A percentile compares a stretch with the other conserved stretches of the same genome.
phyloP scores from a whole-genome alignment of 225 moss, liverwort and hornwort species.

The Neckera pumila region DNA sequence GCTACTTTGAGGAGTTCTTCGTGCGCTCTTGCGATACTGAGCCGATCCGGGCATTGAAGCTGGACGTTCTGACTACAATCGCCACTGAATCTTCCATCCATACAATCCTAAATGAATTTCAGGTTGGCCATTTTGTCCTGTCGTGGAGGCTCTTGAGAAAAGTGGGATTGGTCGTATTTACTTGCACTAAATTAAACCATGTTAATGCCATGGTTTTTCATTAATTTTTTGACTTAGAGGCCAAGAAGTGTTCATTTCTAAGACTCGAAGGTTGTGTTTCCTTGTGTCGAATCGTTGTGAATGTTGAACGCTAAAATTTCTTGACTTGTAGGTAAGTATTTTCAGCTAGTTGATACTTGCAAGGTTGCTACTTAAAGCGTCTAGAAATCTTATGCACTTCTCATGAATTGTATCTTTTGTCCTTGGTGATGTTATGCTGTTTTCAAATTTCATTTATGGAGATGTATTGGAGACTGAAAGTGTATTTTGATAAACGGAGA shows the following conservation, averaged over 20 bases:
- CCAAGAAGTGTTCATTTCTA: background rate
- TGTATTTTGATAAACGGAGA: background rate
- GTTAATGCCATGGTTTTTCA: background rate
- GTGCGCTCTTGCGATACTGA: slow-evolving; percentile 64
- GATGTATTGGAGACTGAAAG: background rate
- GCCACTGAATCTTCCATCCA: slow-evolving; percentile 83
- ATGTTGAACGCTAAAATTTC: background rate
- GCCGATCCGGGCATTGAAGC: slow-evolving; percentile 80
- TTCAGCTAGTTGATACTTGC: background rate
- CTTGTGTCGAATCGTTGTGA: background rate
- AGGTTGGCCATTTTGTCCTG: slow-evolving; percentile 32
- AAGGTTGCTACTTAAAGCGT: background rate
- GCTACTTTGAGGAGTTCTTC: slow-evolving; percentile 84
- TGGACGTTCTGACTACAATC: slow-evolving; percentile 77
- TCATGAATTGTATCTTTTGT: background rate
- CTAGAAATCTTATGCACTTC: background rate
- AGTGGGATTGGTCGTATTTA: background rate
- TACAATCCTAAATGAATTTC: slow-evolving; percentile 79
- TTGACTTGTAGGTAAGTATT: background rate
- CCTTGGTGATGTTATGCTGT: background rate
- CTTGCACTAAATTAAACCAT: background rate
- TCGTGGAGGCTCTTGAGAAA: background rate
- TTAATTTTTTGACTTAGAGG: background rate
- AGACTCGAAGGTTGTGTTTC: background rate
- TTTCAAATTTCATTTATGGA: background rate